A percentile compares a stretch with the other conserved stretches of the same genome.
phyloP scores from a whole-genome alignment of 2,329 filamentous ascomycete species.

The Ophiocordyceps polyrhachis-furcata region DNA sequence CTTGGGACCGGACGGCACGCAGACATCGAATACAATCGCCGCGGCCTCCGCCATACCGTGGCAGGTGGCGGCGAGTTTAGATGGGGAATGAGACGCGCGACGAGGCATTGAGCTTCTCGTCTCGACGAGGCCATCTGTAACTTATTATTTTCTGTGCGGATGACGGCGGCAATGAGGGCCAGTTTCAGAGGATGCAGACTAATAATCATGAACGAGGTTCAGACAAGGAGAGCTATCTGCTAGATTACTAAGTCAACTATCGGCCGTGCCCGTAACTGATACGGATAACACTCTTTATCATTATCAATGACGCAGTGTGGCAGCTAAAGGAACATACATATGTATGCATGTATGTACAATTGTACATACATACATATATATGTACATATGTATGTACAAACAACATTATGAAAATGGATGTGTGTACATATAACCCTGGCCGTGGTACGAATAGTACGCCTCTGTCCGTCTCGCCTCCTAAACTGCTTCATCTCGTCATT shows the following conservation, averaged over 20 bases:
- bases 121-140: conserved; percentile 14
- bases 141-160: too few relatives aligned
- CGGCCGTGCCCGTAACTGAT: too few relatives aligned
- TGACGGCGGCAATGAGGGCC: conserved; percentile 1
- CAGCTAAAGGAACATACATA: neutral
- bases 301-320: too few relatives aligned
- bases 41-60: conserved; percentile 2
- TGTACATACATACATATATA: neutral
- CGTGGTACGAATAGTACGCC: neutral
- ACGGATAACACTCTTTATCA: too few relatives aligned
- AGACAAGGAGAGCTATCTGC: too few relatives aligned
- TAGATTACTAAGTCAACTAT: too few relatives aligned
- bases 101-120: conserved; percentile 12
- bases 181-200: too few relatives aligned
- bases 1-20: conserved; percentile 5
- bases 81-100: conserved; percentile 11
- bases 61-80: conserved; percentile 3
- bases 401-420: too few relatives aligned
- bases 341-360: neutral
- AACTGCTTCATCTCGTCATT: neutral
- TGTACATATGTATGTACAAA: neutral
- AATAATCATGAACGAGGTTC: too few relatives aligned
- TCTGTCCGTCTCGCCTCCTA: neutral
- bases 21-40: conserved; percentile 10
- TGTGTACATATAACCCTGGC: neutral